Evolutionary conservation across 192 early-diverging fungal species (phyloP).

Genomic region (Paraglomus brasilianum): DNA sequence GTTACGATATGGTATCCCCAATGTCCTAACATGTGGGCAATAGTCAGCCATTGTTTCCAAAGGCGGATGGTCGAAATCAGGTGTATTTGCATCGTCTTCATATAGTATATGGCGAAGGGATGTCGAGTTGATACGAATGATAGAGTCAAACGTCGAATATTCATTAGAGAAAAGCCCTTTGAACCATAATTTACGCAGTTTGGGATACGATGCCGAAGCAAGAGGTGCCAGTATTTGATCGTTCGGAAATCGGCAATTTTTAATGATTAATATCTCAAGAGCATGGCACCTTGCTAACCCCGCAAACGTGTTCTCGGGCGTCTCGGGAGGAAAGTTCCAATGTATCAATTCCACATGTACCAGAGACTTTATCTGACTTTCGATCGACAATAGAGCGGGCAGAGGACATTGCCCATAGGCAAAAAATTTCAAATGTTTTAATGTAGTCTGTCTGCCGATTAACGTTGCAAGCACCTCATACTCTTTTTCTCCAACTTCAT

Average conservation of each 20-base stretch:
- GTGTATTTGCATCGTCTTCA: neutral
- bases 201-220: neutral
- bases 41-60: neutral
- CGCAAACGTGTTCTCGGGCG: neutral
- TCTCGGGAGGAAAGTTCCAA: neutral
- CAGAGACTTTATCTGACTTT: neutral
- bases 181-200: constrained; percentile 2
- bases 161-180: neutral
- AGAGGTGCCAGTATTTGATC: neutral
- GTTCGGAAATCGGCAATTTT: neutral
- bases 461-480: neutral
- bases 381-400: neutral
- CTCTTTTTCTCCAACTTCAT: neutral
- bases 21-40: neutral
- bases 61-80: neutral
- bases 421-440: constrained; percentile 16
- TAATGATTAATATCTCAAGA: neutral
- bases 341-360: constrained; percentile 17
- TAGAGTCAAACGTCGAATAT: neutral
- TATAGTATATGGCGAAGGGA: neutral
- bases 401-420: constrained; percentile 6
- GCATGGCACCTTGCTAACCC: neutral
- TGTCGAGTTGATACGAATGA: neutral
- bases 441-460: neutral
- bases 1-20: constrained; percentile 5